Conservation (phyloP, 164 flowering plant species). For the Tetrastigma voinierianum region DNA sequence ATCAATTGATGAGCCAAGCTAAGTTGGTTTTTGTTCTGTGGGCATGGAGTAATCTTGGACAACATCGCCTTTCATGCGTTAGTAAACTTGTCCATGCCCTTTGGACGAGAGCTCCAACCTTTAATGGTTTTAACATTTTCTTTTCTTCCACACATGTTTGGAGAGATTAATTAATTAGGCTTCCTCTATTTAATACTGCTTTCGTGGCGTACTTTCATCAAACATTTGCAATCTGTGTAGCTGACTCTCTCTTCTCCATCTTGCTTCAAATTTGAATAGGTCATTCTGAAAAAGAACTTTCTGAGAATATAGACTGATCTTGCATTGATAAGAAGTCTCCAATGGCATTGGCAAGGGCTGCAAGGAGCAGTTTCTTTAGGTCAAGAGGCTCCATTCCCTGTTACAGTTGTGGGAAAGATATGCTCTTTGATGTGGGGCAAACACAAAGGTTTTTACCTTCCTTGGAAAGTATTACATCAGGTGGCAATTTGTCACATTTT, state of each 20-base stretch:
- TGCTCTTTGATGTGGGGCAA: constrained; percentile 9
- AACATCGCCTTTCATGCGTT: constrained; percentile 1
- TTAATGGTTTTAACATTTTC: not conserved
- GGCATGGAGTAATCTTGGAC: constrained; percentile 6
- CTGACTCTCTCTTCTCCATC: constrained; percentile 1
- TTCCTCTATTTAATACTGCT: constrained; percentile 1
- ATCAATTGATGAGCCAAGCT: constrained; percentile 12
- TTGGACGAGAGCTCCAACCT: constrained; percentile 2
- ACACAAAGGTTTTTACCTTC: constrained; percentile 12
- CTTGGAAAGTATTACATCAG: constrained; percentile 9
- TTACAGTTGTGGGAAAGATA: constrained; percentile 19
- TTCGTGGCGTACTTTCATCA: not conserved
- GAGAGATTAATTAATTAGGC: constrained; percentile 2
- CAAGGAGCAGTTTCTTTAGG: constrained; percentile 41
- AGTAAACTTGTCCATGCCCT: not conserved
- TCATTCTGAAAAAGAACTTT: not conserved
- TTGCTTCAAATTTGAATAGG: constrained; percentile 1
- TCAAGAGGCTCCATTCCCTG: constrained; percentile 34
- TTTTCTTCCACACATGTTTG: not conserved
- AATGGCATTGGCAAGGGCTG: constrained; percentile 61
- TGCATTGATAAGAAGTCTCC: constrained; percentile 2
- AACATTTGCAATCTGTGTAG: not conserved
- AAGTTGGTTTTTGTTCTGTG: constrained; percentile 16
- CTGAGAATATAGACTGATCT: constrained; percentile 2
- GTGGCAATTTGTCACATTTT: constrained; percentile 19